These are phyloP conservation scores for Camellia lanceoleosa DNA, from an alignment of 148 eudicot species.

Conservation along the genomic window DNA sequence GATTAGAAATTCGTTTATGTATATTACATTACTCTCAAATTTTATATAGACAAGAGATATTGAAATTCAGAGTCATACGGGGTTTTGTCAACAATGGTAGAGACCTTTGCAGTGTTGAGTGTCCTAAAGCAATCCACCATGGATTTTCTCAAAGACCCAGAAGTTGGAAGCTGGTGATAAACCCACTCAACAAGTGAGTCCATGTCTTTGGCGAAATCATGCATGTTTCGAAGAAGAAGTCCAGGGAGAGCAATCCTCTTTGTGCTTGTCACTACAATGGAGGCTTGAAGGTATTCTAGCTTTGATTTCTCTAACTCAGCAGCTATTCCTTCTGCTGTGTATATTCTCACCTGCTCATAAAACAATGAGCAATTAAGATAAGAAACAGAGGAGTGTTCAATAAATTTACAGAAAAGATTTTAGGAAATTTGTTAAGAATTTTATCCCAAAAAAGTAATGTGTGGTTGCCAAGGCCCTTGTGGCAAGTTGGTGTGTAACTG, in stretches of 20 bases:
- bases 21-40: not conserved
- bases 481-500: too few relatives aligned
- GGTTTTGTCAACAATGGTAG: constrained; percentile 53
- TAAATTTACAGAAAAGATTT: too few relatives aligned
- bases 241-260: constrained; percentile 74
- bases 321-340: constrained; percentile 66
- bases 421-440: too few relatives aligned
- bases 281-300: constrained; percentile 80
- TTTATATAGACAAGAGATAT: constrained; percentile 58
- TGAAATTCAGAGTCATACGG: constrained; percentile 83
- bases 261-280: constrained; percentile 57
- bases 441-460: too few relatives aligned
- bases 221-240: constrained; percentile 55
- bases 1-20: too few relatives aligned
- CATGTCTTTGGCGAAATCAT: constrained; percentile 58
- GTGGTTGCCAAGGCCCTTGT: too few relatives aligned
- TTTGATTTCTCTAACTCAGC: constrained; percentile 75
- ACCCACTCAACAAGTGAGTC: constrained; percentile 74
- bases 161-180: constrained; percentile 78
- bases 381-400: too few relatives aligned
- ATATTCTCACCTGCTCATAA: constrained; percentile 57
- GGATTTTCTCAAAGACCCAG: constrained; percentile 78
- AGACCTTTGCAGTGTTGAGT: constrained; percentile 28
- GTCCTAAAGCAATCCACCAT: constrained; percentile 82
- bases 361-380: not conserved